These are phyloP conservation scores for Talaromyces sp. DNA, from an alignment of 2,329 filamentous ascomycete species.

Conservation along the genomic window DNA sequence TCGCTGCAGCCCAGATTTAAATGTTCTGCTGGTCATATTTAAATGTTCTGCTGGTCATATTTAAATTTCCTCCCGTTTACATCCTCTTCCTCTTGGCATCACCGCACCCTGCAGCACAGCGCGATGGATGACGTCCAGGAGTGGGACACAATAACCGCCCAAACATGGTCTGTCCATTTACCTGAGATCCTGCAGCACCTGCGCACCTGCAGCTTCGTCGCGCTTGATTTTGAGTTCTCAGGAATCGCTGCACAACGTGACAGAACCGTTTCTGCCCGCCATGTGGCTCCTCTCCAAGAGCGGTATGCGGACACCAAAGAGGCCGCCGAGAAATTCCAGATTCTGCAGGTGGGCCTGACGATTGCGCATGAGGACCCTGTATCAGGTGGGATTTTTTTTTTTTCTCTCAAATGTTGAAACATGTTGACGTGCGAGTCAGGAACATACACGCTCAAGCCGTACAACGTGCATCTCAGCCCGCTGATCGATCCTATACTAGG, in stretches of 20 bases:
- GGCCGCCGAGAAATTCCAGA: conserved; percentile 58
- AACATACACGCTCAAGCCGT: conserved; percentile 55
- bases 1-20: no score
- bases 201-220: conserved; percentile 55
- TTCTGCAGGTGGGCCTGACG: conserved; percentile 63
- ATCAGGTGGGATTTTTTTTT: conserved; percentile 33
- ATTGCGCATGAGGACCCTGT: conserved; percentile 54
- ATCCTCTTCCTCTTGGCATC: background rate
- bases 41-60: no score
- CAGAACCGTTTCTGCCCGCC: conserved; percentile 28
- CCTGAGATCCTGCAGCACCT: conserved; percentile 55
- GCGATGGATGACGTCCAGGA: conserved; percentile 47
- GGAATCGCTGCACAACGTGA: conserved; percentile 54
- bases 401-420: conserved; percentile 6
- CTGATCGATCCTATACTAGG: conserved; percentile 48
- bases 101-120: background rate
- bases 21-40: no score
- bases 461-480: conserved; percentile 60
- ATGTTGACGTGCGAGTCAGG: conserved; percentile 18
- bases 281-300: conserved; percentile 51
- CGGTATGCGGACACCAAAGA: conserved; percentile 57
- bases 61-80: background rate
- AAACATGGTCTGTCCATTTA: conserved; percentile 46
- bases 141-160: conserved; percentile 35
- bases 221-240: conserved; percentile 63